Evolutionary conservation across 768 basidiomycete genomes (phyloP).

Genomic region (Tulasnella sp.): DNA sequence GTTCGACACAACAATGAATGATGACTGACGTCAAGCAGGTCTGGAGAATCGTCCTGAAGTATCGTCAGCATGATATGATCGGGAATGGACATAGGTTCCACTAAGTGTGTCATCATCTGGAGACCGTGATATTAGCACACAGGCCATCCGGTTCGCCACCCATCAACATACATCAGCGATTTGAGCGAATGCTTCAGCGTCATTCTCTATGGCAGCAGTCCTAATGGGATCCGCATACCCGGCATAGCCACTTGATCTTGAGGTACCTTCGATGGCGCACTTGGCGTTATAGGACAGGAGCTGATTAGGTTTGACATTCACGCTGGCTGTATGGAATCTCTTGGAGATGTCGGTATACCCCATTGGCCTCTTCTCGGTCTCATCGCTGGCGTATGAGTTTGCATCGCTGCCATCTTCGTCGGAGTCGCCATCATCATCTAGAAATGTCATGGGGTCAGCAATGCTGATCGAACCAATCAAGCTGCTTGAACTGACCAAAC

Average conservation of each 20-base stretch:
- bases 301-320: not conserved
- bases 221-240: not conserved
- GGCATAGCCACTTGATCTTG: not conserved
- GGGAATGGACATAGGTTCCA: not conserved
- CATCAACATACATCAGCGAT: slow-evolving; percentile 12
- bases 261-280: not conserved
- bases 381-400: slow-evolving; percentile 22
- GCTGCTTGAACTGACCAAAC: not conserved
- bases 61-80: slow-evolving; percentile 36
- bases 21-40: slow-evolving; percentile 47
- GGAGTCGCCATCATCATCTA: slow-evolving; percentile 32
- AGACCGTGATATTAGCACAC: slow-evolving; percentile 21
- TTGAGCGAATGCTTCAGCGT: slow-evolving; percentile 11
- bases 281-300: not conserved
- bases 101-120: slow-evolving; percentile 38
- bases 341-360: slow-evolving; percentile 55
- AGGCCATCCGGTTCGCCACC: not conserved
- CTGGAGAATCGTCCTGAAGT: slow-evolving; percentile 44
- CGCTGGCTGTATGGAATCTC: slow-evolving; percentile 40
- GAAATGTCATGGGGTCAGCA: not conserved
- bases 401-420: slow-evolving; percentile 40
- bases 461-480: not conserved
- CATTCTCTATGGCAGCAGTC: not conserved
- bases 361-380: slow-evolving; percentile 37
- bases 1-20: not conserved